These are phyloP conservation scores for Fusarium albidum DNA, from an alignment of 2,329 filamentous ascomycete species.

Conservation along the genomic window DNA sequence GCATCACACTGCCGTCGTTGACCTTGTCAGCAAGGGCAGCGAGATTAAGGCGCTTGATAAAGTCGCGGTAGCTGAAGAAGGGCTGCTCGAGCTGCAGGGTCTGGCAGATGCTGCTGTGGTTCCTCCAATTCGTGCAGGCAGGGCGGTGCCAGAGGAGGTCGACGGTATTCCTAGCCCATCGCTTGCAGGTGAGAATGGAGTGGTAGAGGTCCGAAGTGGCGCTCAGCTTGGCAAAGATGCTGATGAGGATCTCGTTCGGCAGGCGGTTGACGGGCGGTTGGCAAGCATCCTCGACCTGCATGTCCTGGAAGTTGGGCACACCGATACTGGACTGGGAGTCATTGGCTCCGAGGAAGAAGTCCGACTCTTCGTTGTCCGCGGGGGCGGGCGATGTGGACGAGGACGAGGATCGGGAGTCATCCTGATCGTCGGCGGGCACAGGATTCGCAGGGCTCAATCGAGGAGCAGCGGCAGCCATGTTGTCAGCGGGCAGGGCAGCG, in stretches of 20 bases:
- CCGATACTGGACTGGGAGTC: conserved; percentile 94
- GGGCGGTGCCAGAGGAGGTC: conserved; percentile 95
- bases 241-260: conserved; percentile 93
- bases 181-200: conserved; percentile 93
- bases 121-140: conserved; percentile 85
- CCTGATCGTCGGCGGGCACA: conserved; percentile 49
- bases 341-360: conserved; percentile 89
- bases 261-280: conserved; percentile 83
- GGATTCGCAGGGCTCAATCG: conserved; percentile 34
- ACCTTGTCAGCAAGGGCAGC: conserved; percentile 77
- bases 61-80: conserved; percentile 87
- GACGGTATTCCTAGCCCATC: conserved; percentile 92
- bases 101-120: conserved; percentile 80
- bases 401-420: conserved; percentile 68
- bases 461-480: conserved; percentile 36
- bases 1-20: conserved; percentile 88
- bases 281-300: conserved; percentile 73
- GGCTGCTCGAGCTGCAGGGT: conserved; percentile 77
- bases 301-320: conserved; percentile 78
- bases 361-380: conserved; percentile 88
- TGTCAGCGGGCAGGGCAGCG: conserved; percentile 16
- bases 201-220: conserved; percentile 79
- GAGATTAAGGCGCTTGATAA: conserved; percentile 92
- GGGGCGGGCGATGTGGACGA: conserved; percentile 79
- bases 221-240: conserved; percentile 86